Percentiles rank a stretch among this genome's conserved stretches.
phyloP scores from a whole-genome alignment of 345 rosid species.

The Salix arbutifolia region DNA sequence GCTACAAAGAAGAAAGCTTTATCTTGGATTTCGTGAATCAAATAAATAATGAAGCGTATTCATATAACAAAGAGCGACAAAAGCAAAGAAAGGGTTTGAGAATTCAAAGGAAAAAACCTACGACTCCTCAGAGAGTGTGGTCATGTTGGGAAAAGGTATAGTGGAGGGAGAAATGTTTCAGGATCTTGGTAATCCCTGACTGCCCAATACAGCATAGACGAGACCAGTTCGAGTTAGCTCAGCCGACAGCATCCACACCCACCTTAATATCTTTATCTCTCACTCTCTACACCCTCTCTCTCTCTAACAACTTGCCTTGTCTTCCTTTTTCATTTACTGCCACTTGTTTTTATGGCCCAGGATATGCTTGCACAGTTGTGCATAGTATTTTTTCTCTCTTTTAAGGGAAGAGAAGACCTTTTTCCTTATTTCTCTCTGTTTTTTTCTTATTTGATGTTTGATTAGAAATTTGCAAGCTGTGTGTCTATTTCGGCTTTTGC shows the following conservation, averaged over 20 bases:
- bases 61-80: neutral
- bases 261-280: constrained; percentile 13
- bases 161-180: constrained; percentile 7
- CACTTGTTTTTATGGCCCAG: constrained; percentile 14
- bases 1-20: constrained; percentile 4
- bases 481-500: neutral
- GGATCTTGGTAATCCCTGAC: constrained; percentile 15
- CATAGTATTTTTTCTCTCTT: neutral
- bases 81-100: neutral
- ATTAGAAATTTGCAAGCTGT: neutral
- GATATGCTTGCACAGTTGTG: neutral
- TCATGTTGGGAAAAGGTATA: constrained; percentile 1
- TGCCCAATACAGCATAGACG: constrained; percentile 47
- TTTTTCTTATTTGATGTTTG: neutral
- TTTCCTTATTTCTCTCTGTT: neutral
- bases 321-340: constrained; percentile 1
- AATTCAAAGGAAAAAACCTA: constrained; percentile 11
- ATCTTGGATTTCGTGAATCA: neutral
- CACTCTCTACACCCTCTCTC: constrained; percentile 25
- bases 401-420: neutral
- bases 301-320: constrained; percentile 47
- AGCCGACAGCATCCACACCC: constrained; percentile 44
- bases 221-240: constrained; percentile 46
- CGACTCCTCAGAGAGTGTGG: constrained; percentile 15
- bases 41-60: neutral